These are phyloP conservation scores for Antrodiella citrinella DNA, from an alignment of 768 basidiomycete species.

Conservation along the genomic window DNA sequence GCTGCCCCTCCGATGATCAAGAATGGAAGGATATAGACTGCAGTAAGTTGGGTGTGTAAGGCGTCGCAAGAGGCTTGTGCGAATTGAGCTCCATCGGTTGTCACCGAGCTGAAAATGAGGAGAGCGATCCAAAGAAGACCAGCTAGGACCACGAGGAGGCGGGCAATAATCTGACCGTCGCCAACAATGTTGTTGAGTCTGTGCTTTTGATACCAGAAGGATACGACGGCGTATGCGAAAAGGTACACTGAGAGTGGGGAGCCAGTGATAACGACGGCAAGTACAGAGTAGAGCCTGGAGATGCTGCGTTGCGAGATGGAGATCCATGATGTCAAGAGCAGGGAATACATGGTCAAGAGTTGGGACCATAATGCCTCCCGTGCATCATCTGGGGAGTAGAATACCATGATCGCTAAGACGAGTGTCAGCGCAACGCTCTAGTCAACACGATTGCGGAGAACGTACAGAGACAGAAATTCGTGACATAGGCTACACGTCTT, in stretches of 20 bases:
- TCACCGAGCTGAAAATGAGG: not conserved
- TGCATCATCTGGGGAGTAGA: slow-evolving; percentile 2
- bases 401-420: not conserved
- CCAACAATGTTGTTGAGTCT: slow-evolving; percentile 1
- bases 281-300: not conserved
- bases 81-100: not conserved
- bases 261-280: not conserved
- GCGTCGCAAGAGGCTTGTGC: not conserved
- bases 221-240: not conserved
- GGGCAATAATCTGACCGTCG: not conserved
- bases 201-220: not conserved
- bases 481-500: slow-evolving; percentile 1
- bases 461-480: slow-evolving; percentile 1
- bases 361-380: slow-evolving; percentile 1
- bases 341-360: slow-evolving; percentile 1
- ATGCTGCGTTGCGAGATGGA: not conserved
- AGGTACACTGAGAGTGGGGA: slow-evolving; percentile 1
- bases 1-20: not conserved
- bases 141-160: not conserved
- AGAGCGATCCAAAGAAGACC: not conserved
- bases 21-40: not conserved
- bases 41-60: not conserved
- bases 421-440: not conserved
- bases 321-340: not conserved
- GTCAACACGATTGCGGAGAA: not conserved